Evolutionary conservation across 768 basidiomycete genomes (phyloP), one percentile per base, ranked within the genome.

Genomic region (Filobasidium floriforme): DNA sequence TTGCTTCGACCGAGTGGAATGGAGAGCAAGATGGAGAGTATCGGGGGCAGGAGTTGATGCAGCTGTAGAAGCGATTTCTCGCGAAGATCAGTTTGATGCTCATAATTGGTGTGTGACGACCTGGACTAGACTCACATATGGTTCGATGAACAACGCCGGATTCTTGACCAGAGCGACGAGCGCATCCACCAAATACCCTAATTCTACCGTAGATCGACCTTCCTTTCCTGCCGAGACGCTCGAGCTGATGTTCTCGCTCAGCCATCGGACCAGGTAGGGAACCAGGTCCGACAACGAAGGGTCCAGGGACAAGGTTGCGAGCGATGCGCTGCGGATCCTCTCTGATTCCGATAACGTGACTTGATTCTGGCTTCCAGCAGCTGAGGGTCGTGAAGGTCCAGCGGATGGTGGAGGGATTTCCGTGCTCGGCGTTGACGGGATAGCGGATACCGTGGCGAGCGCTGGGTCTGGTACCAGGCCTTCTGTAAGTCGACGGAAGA

Each of bases 201-300:
- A 86, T 82, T 66, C 82, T 82, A 14, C 90, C 87, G 67, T 91
- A 86, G 62, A 79, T 80, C 66, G 26, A 9, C 54, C 61, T 44
- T 68, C 61, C 0, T 46, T 63, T 7, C 67, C 67, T 6, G 62
- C 62, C 40, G 44, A 46, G 22, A 68, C 46, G 2, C 62, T 60
- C 15, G 51, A 55, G 54, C 46, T 63, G 32, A 68, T 68, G 44
- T 90, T 88, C 75, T 97, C 92, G 18, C 88, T 89, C 0, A 94
- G 84, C 96, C 96, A 99, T 43, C 90, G 86, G 59, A 97, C 89
- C 32, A 99, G 82, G 75, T 98, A 98, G 0, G 94, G 92, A 28
- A 99, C 79, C 19, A 99, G 83, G 5, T 90, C 89, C 70, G 92
- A 90, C 67, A 99, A 76, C 1, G 94, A 94, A 1, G 92, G 90